A percentile compares a stretch with the other conserved stretches of the same genome.
phyloP scores from a whole-genome alignment of 345 rosid genomes.

The Eucalyptus cloeziana region DNA sequence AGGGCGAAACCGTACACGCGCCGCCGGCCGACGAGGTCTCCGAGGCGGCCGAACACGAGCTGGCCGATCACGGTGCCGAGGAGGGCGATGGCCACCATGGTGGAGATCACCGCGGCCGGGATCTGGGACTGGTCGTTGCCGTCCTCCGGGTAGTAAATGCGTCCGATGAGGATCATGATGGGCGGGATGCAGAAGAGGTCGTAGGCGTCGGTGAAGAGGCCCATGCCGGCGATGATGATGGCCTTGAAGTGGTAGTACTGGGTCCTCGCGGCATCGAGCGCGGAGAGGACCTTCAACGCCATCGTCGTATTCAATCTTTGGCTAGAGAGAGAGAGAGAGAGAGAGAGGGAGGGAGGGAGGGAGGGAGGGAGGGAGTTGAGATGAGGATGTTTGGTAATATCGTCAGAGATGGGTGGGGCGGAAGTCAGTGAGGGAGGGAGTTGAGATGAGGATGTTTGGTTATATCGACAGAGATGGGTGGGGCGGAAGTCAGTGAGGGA shows the following conservation, averaged over 20 bases:
- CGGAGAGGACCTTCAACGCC: slow-evolving; percentile 28
- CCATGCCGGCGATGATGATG: slow-evolving; percentile 46
- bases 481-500: neutral
- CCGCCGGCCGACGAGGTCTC: slow-evolving; percentile 45
- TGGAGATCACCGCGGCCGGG: neutral
- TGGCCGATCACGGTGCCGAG: slow-evolving; percentile 49
- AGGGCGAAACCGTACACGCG: slow-evolving; percentile 41
- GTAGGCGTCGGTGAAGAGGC: slow-evolving; percentile 46
- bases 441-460: neutral
- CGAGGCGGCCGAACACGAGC: slow-evolving; percentile 37
- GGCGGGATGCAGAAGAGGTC: slow-evolving; percentile 49
- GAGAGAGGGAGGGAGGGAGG: neutral
- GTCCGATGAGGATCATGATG: slow-evolving; percentile 13
- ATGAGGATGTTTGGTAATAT: neutral
- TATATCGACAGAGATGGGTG: neutral
- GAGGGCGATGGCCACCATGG: slow-evolving; percentile 25
- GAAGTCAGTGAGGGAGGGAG: neutral
- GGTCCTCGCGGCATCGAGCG: slow-evolving; percentile 30
- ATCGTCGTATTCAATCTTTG: neutral
- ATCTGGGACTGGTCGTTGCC: neutral
- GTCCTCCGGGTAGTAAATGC: slow-evolving; percentile 9
- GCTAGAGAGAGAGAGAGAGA: neutral
- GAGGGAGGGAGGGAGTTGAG: neutral
- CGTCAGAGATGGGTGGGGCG: neutral
- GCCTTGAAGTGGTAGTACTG: slow-evolving; percentile 51